These are phyloP conservation scores for Boletales sp. DNA, from an alignment of 768 basidiomycete genomes.

Conservation along the genomic window DNA sequence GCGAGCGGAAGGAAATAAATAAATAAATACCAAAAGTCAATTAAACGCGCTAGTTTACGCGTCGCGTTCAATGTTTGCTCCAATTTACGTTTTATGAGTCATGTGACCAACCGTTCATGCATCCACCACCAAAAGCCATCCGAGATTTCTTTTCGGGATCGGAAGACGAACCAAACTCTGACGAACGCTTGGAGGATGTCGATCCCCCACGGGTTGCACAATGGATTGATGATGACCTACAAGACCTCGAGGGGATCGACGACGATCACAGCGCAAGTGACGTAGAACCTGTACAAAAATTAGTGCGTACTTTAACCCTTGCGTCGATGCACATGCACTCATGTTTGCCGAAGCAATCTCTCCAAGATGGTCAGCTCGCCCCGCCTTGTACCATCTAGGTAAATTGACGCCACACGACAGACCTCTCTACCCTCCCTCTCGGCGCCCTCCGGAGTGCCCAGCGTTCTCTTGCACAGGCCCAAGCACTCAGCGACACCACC, in stretches of 20 bases:
- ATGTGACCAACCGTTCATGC: slow-evolving; percentile 15
- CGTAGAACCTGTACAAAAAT: slow-evolving; percentile 9
- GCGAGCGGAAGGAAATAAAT: not conserved
- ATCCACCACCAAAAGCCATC: slow-evolving; percentile 13
- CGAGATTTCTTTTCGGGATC: slow-evolving; percentile 15
- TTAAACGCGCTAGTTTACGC: slow-evolving; percentile 41
- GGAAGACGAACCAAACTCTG: slow-evolving; percentile 19
- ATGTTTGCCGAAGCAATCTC: slow-evolving; percentile 19
- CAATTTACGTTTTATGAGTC: slow-evolving; percentile 11
- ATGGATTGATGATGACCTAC: slow-evolving; percentile 52
- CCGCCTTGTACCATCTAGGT: not conserved
- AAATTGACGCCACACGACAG: slow-evolving; percentile 31
- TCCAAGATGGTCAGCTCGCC: slow-evolving; percentile 23
- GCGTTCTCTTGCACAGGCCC: slow-evolving; percentile 43
- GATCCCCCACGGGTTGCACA: slow-evolving; percentile 52
- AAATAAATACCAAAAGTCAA: slow-evolving; percentile 27
- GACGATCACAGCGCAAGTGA: not conserved
- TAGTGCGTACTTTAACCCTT: slow-evolving; percentile 11
- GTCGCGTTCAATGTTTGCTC: slow-evolving; percentile 36
- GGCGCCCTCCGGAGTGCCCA: slow-evolving; percentile 67
- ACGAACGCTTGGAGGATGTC: slow-evolving; percentile 16
- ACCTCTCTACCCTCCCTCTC: slow-evolving; percentile 58
- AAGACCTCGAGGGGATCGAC: slow-evolving; percentile 13
- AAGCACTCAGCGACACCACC: slow-evolving; percentile 38
- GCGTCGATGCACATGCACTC: not conserved